A percentile compares a stretch with the other conserved stretches of the same genome.
Evolutionary conservation across 1,139 yeast species (phyloP).

Genomic region (Candida tropicalis): DNA sequence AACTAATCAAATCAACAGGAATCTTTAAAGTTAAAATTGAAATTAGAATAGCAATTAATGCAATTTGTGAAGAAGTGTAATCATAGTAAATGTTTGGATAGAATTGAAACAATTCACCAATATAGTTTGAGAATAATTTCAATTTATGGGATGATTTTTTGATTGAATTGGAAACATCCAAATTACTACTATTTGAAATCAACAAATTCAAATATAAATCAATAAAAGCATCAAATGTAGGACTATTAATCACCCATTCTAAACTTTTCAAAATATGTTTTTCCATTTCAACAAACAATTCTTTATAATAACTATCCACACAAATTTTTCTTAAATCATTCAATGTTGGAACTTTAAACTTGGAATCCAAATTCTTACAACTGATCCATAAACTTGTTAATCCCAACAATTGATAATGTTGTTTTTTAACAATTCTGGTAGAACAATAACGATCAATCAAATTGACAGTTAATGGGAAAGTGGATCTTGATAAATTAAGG

Average conservation of each 20-base stretch:
- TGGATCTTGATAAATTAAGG: conserved; percentile 49
- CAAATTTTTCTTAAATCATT: conserved; percentile 61
- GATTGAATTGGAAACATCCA: conserved; percentile 27
- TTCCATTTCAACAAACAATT: conserved; percentile 68
- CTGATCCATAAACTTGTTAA: conserved; percentile 75
- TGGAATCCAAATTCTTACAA: conserved; percentile 70
- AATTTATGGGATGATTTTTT: conserved; percentile 43
- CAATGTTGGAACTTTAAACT: conserved; percentile 63
- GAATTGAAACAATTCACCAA: conserved; percentile 68
- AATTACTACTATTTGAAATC: conserved; percentile 20
- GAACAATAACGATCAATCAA: conserved; percentile 56
- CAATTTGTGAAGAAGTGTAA: conserved; percentile 57
- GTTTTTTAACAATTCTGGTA: conserved; percentile 51
- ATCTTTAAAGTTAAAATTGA: conserved; percentile 30
- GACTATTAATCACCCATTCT: conserved; percentile 56
- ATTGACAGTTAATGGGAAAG: conserved; percentile 58
- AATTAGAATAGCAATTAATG: conserved; percentile 51
- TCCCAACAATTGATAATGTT: conserved; percentile 68
- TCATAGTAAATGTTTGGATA: conserved; percentile 60
- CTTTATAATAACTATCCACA: conserved; percentile 62
- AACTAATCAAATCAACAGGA: conserved; percentile 28
- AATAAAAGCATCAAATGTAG: conserved; percentile 64
- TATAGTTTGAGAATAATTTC: conserved; percentile 56
- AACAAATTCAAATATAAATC: conserved; percentile 50
- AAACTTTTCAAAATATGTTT: conserved; percentile 61